Percentiles rank a stretch among this genome's conserved stretches.
phyloP scores from a whole-genome alignment of 225 moss, liverwort and hornwort species.

The Pseudisothecium myosuroides region DNA sequence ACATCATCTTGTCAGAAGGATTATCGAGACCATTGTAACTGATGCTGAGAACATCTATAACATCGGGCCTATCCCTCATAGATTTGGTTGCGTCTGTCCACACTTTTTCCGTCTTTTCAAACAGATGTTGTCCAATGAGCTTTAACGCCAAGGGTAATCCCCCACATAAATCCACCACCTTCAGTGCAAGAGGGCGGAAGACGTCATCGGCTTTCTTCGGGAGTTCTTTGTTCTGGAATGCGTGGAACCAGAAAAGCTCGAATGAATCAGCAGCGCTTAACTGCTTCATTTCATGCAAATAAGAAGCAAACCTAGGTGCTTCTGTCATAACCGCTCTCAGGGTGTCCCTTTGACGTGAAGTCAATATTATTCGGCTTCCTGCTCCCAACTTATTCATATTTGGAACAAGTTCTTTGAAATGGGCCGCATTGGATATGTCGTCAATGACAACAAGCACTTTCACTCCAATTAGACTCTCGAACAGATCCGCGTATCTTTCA shows the following conservation, averaged over 20 bases:
- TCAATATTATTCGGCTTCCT: conserved; percentile 11
- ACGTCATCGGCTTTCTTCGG: not conserved
- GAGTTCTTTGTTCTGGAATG: not conserved
- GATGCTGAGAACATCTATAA: conserved; percentile 7
- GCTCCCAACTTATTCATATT: not conserved
- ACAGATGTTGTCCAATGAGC: conserved; percentile 4
- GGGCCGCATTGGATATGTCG: not conserved
- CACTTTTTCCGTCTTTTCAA: not conserved
- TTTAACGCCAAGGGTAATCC: conserved; percentile 18
- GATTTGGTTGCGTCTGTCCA: not conserved
- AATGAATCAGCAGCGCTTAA: not conserved
- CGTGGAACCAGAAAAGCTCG: conserved; percentile 11
- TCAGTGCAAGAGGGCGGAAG: not conserved
- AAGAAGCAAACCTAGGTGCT: not conserved
- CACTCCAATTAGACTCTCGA: not conserved
- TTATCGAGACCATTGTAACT: conserved; percentile 6
- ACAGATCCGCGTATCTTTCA: not conserved
- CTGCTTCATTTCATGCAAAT: not conserved
- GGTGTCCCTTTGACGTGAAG: not conserved
- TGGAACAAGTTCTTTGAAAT: conserved; percentile 15
- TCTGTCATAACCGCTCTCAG: not conserved
- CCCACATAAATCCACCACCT: not conserved
- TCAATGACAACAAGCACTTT: conserved; percentile 16
- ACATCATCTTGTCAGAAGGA: conserved; percentile 9
- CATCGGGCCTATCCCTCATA: not conserved